Base-by-base conservation (phyloP, 352 stramenopile species). In the Globisporangium sylvaticum region DNA sequence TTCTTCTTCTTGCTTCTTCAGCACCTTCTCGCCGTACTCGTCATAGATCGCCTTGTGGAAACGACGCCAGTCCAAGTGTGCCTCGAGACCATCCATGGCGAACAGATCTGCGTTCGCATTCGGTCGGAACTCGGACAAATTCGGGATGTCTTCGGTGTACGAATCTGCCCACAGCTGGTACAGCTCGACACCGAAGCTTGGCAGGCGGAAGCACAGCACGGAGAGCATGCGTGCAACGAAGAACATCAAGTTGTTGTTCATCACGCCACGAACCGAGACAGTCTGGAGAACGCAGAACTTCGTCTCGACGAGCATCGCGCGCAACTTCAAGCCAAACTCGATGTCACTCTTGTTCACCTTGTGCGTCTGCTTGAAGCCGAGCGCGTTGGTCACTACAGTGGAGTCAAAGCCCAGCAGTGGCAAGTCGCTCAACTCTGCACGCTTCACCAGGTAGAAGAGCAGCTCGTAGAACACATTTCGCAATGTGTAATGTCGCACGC, bases 191-290 rank as follows among this genome's bases (percentile, higher is more conserved):
- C 88, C 88, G 66, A 95, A 96, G 66, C 86, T 94, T 55, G 87
- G 88, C 10, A 96, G 67, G 4, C 88, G 84, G 59, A 96, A 96
- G 58, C 87, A 95, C 25, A 96, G 67, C 27, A 95, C 87, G 20
- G 88, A 96, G 15, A 96, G 69, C 82, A 96, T 95, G 58, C 88
- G 73, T 12, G 87, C 88, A 29, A 94, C 88, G 32, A 96, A 96
- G 69, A 96, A 96, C 87, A 96, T 95, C 20, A 96, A 70, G 65
- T 96, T 96, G 77, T 95, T 95, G 79, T 95, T 95, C 88, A 96
- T 96, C 27, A 96, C 88, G 46, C 88, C 88, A 53, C 87, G 87
- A 4, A 96, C 88, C 10, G 83, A 93, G 0, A 96, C 87, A 1
- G 88, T 94, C 64, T 96, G 88, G 15, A 96, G 78, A 1, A 96